Evolutionary conservation across 2,329 filamentous ascomycete genomes (phyloP), one percentile per base, ranked within the genome.

Genomic region (Pseudogymnoascus sp.): DNA sequence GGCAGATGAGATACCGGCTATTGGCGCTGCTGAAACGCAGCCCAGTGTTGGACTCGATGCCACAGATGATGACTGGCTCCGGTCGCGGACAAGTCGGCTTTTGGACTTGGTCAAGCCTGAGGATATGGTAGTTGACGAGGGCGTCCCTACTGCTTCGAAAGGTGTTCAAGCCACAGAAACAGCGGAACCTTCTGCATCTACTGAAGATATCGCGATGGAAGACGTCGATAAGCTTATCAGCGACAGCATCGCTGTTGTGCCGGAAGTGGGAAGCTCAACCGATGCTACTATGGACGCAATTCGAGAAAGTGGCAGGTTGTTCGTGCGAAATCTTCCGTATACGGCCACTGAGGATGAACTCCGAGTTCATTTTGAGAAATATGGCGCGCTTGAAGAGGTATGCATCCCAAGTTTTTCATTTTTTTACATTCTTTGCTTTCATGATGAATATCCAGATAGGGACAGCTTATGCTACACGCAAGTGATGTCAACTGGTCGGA

Each of bases 391-490:
- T 57, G 85, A 93, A 82, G 93, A 98, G 88, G 95, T 98, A 87
- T 83, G 90, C 78, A 45, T 14, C 5, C 19, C 61, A 36, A 68
- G 66, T 62, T 62, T 60, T 68, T 68, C 69, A 65, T 64, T 60
- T 68, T 67, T 70, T 65, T 62, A 62, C 64, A 62, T 69, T 65
- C 62, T 63, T 41, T 63, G 66, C 70, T 82, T 80, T 79, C 77
- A 84, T 93, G 95, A 98, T 98, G 93, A 98, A 91, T 80, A 85
- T 85, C 90, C 90, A 86, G 95, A 98, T 98, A 98, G 95, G 95
- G 95, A 98, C 95, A 98, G 87, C 93, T 92, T 90, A 97, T 93
- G 90, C 90, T 72, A 76, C 77, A 74, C 79, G 91, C 90, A 92
- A 82, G 81, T 98, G 93, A 96, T 93, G 90, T 86, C 82, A 92